These are phyloP conservation scores for Daldinia sp. DNA, from an alignment of 2,329 filamentous ascomycete species.

Conservation along the genomic window DNA sequence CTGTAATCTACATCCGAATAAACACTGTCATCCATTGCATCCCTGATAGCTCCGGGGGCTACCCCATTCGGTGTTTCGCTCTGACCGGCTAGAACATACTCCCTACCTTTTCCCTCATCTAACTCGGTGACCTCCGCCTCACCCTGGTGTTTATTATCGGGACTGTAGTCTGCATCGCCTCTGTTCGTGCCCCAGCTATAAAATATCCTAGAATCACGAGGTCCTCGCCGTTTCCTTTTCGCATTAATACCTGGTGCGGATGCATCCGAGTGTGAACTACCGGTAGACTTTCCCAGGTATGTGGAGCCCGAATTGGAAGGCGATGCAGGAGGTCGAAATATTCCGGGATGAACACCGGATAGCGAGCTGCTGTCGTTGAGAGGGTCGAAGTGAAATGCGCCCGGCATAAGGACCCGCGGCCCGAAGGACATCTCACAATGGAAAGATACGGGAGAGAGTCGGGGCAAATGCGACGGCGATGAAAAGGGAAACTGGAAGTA, in stretches of 20 bases:
- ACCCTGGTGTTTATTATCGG: conserved; percentile 48
- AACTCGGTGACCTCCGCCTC: conserved; percentile 38
- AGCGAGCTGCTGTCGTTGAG: conserved; percentile 45
- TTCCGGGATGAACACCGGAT: conserved; percentile 57
- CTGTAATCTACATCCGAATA: conserved; percentile 70
- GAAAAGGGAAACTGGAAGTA: not conserved
- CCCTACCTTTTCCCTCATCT: conserved; percentile 43
- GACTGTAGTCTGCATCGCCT: conserved; percentile 45
- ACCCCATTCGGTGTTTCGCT: conserved; percentile 61
- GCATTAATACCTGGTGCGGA: conserved; percentile 51
- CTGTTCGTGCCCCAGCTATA: conserved; percentile 49
- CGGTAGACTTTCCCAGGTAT: conserved; percentile 56
- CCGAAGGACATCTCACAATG: conserved; percentile 48
- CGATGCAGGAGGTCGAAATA: conserved; percentile 62
- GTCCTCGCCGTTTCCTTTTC: conserved; percentile 62
- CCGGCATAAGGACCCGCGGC: conserved; percentile 53
- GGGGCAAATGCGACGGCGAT: not conserved
- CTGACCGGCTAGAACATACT: conserved; percentile 66
- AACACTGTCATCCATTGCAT: conserved; percentile 63
- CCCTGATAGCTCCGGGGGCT: conserved; percentile 48
- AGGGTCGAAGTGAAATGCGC: conserved; percentile 52
- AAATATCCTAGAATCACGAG: conserved; percentile 52
- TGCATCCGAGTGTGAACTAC: conserved; percentile 55
- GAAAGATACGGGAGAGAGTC: not conserved
- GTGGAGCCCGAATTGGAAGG: conserved; percentile 55